Evolutionary conservation across 2,329 filamentous ascomycete species (phyloP).

Genomic region (Aspergillus jensenii): DNA sequence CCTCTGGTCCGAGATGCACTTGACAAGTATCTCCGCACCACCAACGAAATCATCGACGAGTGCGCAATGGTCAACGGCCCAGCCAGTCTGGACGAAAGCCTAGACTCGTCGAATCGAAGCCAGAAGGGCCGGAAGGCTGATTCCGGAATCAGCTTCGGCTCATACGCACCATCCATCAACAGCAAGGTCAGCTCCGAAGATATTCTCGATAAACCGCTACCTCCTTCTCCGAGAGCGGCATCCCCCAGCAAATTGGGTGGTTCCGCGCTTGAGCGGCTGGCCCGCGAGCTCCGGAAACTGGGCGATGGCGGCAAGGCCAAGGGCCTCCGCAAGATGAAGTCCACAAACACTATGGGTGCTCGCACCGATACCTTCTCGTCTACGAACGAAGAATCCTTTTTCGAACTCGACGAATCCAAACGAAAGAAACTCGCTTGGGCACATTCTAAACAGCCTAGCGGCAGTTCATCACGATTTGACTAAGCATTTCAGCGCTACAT

Average conservation of each 20-base stretch:
- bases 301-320: conserved; percentile 28
- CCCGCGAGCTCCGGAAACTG: conserved; percentile 56
- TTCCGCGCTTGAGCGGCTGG: conserved; percentile 60
- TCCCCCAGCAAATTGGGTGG: conserved; percentile 31
- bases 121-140: conserved; percentile 59
- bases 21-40: conserved; percentile 58
- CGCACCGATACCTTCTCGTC: conserved; percentile 33
- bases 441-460: conserved; percentile 26
- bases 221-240: conserved; percentile 31
- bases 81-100: conserved; percentile 34
- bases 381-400: conserved; percentile 39
- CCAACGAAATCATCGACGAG: conserved; percentile 63
- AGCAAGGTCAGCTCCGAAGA: conserved; percentile 33
- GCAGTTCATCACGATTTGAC: conserved; percentile 17
- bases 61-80: conserved; percentile 52
- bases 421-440: conserved; percentile 48
- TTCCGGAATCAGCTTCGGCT: conserved; percentile 62
- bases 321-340: conserved; percentile 49
- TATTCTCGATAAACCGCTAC: conserved; percentile 43
- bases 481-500: not conserved
- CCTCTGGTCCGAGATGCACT: conserved; percentile 48
- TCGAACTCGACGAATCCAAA: conserved; percentile 52
- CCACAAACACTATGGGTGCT: conserved; percentile 53
- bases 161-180: conserved; percentile 41
- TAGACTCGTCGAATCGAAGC: conserved; percentile 28